Conservation (phyloP, 495 filamentous ascomycete species). For the Penicillium flavigenum region DNA sequence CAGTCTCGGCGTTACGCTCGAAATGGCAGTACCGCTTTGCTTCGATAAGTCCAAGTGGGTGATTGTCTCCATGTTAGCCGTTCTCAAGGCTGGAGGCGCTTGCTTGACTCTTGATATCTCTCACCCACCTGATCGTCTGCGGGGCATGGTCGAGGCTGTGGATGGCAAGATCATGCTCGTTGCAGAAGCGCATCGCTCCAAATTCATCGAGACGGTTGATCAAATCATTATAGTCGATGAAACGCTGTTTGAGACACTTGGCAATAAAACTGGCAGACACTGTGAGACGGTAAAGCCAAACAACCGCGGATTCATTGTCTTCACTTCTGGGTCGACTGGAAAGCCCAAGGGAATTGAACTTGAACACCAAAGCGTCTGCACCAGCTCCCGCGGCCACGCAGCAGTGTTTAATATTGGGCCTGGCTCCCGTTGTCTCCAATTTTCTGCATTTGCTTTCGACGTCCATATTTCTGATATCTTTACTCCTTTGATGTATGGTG, state of each 20-base stretch:
- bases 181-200: not conserved
- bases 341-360: slow-evolving; percentile 38
- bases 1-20: not conserved
- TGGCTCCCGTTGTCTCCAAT: slow-evolving; percentile 38
- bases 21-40: not conserved
- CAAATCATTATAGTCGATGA: not conserved
- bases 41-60: slow-evolving; percentile 27
- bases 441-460: slow-evolving; percentile 46
- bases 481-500: slow-evolving; percentile 37
- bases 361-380: slow-evolving; percentile 29
- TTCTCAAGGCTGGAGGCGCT: slow-evolving; percentile 38
- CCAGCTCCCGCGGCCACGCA: too few relatives aligned
- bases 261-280: too few relatives aligned
- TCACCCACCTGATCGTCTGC: not conserved
- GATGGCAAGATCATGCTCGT: too few relatives aligned
- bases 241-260: too few relatives aligned
- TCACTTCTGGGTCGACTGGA: slow-evolving; percentile 40
- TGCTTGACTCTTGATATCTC: not conserved
- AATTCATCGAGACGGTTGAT: not conserved
- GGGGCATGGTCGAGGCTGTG: not conserved
- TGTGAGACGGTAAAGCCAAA: not conserved
- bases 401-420: not conserved
- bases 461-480: slow-evolving; percentile 41
- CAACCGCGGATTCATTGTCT: slow-evolving; percentile 28
- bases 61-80: slow-evolving; percentile 39